Conservation (phyloP, 83 land plant genomes). For the Thuja plicata region DNA sequence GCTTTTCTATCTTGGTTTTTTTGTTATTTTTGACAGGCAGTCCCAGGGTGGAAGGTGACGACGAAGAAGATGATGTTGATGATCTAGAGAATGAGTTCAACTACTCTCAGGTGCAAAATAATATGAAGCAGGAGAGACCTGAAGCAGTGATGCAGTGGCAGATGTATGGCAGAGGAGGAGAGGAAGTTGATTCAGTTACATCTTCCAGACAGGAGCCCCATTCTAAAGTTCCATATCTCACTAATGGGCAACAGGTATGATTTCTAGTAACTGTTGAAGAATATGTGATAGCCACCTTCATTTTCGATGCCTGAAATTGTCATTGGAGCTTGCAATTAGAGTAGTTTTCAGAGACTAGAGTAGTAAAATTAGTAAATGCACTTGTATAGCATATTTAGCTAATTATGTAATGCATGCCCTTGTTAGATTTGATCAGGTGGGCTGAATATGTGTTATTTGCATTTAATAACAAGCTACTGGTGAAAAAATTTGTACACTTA, state of each 20-base stretch:
- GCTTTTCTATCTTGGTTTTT: neutral
- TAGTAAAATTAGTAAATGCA: neutral
- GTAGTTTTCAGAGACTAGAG: neutral
- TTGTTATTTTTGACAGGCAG: slow-evolving; percentile 37
- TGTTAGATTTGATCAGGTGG: neutral
- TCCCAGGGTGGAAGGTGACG: slow-evolving; percentile 81
- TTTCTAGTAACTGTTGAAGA: neutral
- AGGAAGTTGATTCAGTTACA: slow-evolving; percentile 48
- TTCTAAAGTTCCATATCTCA: slow-evolving; percentile 56
- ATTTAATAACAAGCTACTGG: neutral
- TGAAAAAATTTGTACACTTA: too few species aligned
- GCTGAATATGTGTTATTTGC: neutral
- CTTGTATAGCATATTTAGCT: neutral
- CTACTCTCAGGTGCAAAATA: slow-evolving; percentile 24
- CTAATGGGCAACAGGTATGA: slow-evolving; percentile 51
- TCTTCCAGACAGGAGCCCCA: slow-evolving; percentile 56
- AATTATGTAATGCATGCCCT: neutral
- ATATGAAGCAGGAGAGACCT: slow-evolving; percentile 22
- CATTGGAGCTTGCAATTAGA: neutral
- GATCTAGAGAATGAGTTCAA: slow-evolving; percentile 80
- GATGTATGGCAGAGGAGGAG: slow-evolving; percentile 38
- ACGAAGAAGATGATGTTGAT: slow-evolving; percentile 82
- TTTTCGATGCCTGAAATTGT: neutral
- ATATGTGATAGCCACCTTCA: neutral
- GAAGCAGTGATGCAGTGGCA: slow-evolving; percentile 49